Evolutionary conservation across 495 filamentous ascomycete genomes (phyloP), one percentile per base, ranked within the genome.

Genomic region (Parmelia sp.): DNA sequence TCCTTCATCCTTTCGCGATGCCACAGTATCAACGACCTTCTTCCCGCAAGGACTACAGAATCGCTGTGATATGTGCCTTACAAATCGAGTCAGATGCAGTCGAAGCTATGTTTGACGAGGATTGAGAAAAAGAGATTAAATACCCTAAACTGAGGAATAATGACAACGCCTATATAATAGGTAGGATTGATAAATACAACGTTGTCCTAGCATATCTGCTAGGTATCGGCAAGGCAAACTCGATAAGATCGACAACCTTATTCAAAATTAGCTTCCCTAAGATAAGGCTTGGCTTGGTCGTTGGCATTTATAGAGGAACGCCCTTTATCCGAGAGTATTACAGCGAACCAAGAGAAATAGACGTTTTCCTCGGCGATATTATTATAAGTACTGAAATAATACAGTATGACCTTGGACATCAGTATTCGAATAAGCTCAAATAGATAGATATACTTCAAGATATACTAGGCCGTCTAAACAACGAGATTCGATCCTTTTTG

Each of bases 311-410:
- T 56, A 72, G 73, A 3, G 73, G 70, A 8, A 69, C 14, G 21
- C 42, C 42, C 42, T 69, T 9, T 72, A 40, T 40, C 51, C 35
- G 35, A 36, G 35, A 36, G 35, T 36, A 36, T 10, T 10, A 4
- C 35, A 8, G 7, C 51, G 17, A 56, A 15, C 74, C 29, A 33
- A 62, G 10, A 37, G 19, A n/a, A 56, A 53, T 23, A 70, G 57
- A 74, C 29, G 64, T 77, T 11, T 60, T 77, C 21, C 72, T 81
- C 2, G 78, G 80, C 8, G 78, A 82, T 65, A 76, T 80, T 1
- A 70, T 81, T 25, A 74, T 82, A 44, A 78, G 77, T 61, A 73
- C 71, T 1, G 58, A 56, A 15, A 60, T 78, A 10, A 63, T 79
- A n/a, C 68, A 80, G 60, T 77, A 76, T 61, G 74, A 76, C 57